Percentiles rank a stretch among this genome's conserved stretches.
Conservation (phyloP, 768 basidiomycete genomes). For the Mycena rosella region DNA sequence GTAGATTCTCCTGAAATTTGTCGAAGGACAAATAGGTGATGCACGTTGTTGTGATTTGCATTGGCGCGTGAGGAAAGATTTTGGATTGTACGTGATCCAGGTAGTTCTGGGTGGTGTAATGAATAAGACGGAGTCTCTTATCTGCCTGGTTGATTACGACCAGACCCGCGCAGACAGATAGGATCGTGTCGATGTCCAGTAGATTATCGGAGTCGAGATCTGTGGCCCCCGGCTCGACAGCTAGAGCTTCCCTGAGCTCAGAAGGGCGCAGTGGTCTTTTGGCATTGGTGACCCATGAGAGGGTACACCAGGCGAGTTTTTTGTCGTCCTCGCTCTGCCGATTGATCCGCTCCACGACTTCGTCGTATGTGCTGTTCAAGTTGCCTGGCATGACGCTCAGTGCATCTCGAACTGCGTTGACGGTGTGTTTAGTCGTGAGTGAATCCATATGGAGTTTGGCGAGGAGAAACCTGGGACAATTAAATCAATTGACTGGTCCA, state of each 20-base stretch:
- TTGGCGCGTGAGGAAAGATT: background rate
- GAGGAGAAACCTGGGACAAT: background rate
- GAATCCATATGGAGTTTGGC: constrained; percentile 11
- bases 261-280: background rate
- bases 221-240: background rate
- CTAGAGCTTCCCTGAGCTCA: background rate
- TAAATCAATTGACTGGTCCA: no score
- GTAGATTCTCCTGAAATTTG: background rate
- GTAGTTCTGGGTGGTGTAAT: constrained; percentile 4
- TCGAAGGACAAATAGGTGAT: constrained; percentile 6
- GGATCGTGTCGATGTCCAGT: no score
- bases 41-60: background rate
- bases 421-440: background rate
- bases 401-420: background rate
- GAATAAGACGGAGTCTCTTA: background rate
- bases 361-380: background rate
- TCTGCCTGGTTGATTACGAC: background rate
- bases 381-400: background rate
- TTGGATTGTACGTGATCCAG: background rate
- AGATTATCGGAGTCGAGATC: background rate
- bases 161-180: no score
- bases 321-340: background rate
- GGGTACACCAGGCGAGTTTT: background rate
- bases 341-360: background rate
- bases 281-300: constrained; percentile 3